Evolutionary conservation across 1,284 basidiomycete species (phyloP), one percentile per base, ranked within the genome.

Genomic region (Neotropicomus parvogracilis): DNA sequence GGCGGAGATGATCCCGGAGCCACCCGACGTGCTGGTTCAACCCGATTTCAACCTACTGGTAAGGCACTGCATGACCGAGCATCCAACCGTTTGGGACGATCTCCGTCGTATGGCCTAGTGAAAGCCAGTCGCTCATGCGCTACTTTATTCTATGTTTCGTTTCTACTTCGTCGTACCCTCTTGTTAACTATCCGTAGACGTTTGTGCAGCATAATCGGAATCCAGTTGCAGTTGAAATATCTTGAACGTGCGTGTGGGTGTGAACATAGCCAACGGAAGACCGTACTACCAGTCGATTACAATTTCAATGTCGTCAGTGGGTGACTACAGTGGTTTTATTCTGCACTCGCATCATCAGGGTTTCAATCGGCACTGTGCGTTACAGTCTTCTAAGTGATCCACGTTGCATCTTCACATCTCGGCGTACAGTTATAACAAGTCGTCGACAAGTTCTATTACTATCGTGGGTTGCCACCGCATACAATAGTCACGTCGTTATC

Each of bases 11-110:
- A 57, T 59, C 13, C 52, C 55, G 0, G 61, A 69, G 21, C 58
- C 56, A 20, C 70, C 68, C 0, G 58, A 60, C 29, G 58, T 71
- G 5, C 61, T 73, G 44, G 38, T 63, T 20, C 47, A 57, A 21
- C 65, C 65, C 5, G 53, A 58, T 13, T 55, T 63, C 29, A 58
- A 66, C 33, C 50, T 54, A n/a, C 67, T 73, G 17, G 31, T 66
- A 7, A 53, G 31, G n/a, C 64, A 66, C 39, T 68, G 67, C 47
- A 68, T 42, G 59, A 51, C 47, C 13, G 50, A 55, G 43, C 64
- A 66, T 35, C 64, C 67, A 12, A 24, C 57, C n/a, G 53, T 54
- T 12, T 65, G 64, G 67, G 48, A 59, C 6, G 59, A 53, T 38
- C 57, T 68, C 14, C 63, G 47, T 35, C 53, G 39, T 41, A 64